These are phyloP conservation scores for Dendrobium nobile DNA, from an alignment of 106 monocot genomes.

Conservation along the genomic window DNA sequence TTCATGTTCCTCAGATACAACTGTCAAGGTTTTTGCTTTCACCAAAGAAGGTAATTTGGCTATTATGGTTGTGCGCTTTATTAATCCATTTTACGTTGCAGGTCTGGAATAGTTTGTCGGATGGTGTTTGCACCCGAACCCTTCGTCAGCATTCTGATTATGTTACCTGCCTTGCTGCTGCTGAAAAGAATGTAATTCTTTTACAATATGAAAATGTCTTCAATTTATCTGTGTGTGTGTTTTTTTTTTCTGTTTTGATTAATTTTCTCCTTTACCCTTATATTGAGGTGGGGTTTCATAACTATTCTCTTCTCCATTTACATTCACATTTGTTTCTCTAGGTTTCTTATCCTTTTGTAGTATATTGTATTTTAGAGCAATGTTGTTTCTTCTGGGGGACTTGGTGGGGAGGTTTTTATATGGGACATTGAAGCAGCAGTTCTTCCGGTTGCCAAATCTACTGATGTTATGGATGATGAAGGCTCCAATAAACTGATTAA, in stretches of 20 bases:
- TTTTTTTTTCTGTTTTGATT: not conserved
- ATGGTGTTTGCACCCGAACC: slow-evolving; percentile 72
- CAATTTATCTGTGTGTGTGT: not conserved
- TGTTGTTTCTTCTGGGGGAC: slow-evolving; percentile 91
- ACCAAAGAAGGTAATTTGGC: not conserved
- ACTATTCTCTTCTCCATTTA: not conserved
- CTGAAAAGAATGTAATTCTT: slow-evolving; percentile 75
- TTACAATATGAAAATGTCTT: not conserved
- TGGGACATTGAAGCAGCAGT: slow-evolving; percentile 95
- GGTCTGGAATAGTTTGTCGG: slow-evolving; percentile 82
- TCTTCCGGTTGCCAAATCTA: slow-evolving; percentile 59
- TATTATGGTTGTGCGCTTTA: slow-evolving; percentile 2
- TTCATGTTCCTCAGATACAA: slow-evolving; percentile 96
- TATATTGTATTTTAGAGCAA: slow-evolving; percentile 64
- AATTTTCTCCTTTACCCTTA: not conserved
- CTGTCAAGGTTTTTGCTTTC: slow-evolving; percentile 61
- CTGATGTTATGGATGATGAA: slow-evolving; percentile 60
- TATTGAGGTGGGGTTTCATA: not conserved
- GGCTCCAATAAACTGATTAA: slow-evolving; percentile 47
- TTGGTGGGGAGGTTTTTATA: slow-evolving; percentile 96
- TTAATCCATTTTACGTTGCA: slow-evolving; percentile 19
- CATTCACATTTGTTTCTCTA: slow-evolving; percentile 1
- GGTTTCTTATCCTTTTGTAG: slow-evolving; percentile 36
- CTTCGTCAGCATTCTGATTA: slow-evolving; percentile 97
- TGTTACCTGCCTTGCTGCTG: slow-evolving; percentile 83